Base-by-base conservation (phyloP, 2,329 filamentous ascomycete species). In the Sporothrix phasma region DNA sequence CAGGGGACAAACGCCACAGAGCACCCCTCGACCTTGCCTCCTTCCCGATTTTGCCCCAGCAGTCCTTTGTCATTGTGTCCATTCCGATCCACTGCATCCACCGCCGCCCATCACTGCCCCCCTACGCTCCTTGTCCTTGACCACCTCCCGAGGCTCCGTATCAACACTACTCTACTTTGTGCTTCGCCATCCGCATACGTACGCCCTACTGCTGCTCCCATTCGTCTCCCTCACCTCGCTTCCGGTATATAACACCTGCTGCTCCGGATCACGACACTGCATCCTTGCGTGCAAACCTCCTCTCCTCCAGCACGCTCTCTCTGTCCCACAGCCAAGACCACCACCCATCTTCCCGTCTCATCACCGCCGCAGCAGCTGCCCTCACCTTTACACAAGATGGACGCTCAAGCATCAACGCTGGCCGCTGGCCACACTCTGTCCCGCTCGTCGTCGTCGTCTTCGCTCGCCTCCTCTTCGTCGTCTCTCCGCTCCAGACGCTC, bases 401-500 rank as follows among this genome's bases (percentile, higher is more conserved):
- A 46, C 46, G 31, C 46, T 29, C 3, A 13, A 51, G 58, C 41
- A 47, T 37, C 43, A 61, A n/a, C 58, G 11, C 26, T 26, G 19
- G 22, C 54, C 39, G 41, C 41, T n/a, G 53, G 53, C 29, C 61
- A 58, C 51, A 26, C 31, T 31, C 39, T 61, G 26, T 45, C 64
- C n/a, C 24, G 22, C 15, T 15, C 43, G 13, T 13, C 54, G 15
- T 60, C 60, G 3, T 43, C 62, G 15, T 41, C 60, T 3, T 54
- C 64, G 19, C 31, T 19, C 53, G 49, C 51, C 3, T 58, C 64
- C 24, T 41, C 59, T 39, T 62, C 81, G 11, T 75, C 78, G 54
- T 81, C 78, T 11, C 49, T 63, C 6, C 54, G 61, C 39, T 64
- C 61, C 2, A 43, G 64, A 15, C 58, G 64, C 62, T 74, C 74